Base-by-base conservation (phyloP, 78 protist genomes). In the Polysphondylium violaceum region DNA sequence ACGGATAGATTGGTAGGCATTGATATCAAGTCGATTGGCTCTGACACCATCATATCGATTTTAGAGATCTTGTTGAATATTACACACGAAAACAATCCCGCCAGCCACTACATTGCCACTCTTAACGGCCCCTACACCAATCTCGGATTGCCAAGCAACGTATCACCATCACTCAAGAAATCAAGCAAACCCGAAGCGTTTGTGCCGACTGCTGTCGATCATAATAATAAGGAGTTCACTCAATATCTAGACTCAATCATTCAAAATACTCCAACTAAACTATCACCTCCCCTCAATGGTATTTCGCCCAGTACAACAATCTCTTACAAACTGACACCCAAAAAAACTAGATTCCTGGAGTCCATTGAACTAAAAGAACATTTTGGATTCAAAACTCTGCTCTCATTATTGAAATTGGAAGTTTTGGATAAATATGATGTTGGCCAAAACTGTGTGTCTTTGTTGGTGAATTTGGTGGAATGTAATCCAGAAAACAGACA, bases 361-460 rank as follows among this genome's bases (percentile, higher is more conserved):
- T 51, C 61, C 17, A 69, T 69, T 5, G 40, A 44, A 5, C 51
- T 36, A 43, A 38, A 59, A 36, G 53, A 51, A 29, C 65, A 83
- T 36, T 83, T 83, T 83, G 76, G 78, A 25, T 68, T 83, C 17
- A 60, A 47, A 21, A 74, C 76, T 1, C 27, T 83, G 0, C 35
- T 83, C 44, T 38, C 55, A 27, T 27, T 83, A 63, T 31, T 83
- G 19, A 51, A 59, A 31, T 38, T 83, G 29, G 91, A 83, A 12
- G 91, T 83, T n/a, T 79, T 79, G 11, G 91, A 83, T 69, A 83
- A 83, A 43, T 83, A 55, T 58, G 91, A 83, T 69, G 69, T 83
- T 58, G 91, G 76, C 17, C 91, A 83, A 31, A 12, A 69, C 3
- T 43, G 60, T 23, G 61, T 83, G 3, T 44, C 79, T 21, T 21